Percentiles rank a stretch among this genome's conserved stretches.
phyloP scores from a whole-genome alignment of 2,329 filamentous ascomycete genomes.

The Trematosphaeria pertusa region DNA sequence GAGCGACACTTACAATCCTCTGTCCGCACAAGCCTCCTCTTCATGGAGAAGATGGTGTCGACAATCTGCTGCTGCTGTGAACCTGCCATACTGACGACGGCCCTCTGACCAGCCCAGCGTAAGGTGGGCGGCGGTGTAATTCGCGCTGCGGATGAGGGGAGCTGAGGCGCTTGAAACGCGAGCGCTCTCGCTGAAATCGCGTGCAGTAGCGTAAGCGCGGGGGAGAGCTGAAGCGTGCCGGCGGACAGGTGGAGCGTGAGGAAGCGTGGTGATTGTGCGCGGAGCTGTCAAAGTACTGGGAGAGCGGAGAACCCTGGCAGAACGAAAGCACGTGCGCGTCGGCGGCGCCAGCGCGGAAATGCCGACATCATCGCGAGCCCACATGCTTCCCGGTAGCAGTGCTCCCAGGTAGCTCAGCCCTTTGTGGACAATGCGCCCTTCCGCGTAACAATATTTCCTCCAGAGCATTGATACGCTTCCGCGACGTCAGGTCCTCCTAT shows the following conservation, averaged over 20 bases:
- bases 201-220: not conserved
- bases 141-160: no score
- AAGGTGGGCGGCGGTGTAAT: constrained; percentile 16
- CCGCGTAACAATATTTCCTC: no score
- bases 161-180: not conserved
- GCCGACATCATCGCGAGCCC: not conserved
- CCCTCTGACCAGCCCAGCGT: constrained; percentile 22
- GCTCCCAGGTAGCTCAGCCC: no score
- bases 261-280: not conserved
- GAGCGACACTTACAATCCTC: constrained; percentile 40
- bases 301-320: no score
- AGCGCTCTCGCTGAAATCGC: not conserved
- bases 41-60: constrained; percentile 50
- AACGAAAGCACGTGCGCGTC: no score
- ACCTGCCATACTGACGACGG: constrained; percentile 43
- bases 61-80: constrained; percentile 49
- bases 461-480: no score
- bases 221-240: not conserved
- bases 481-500: no score
- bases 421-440: no score
- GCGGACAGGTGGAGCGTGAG: constrained; percentile 1
- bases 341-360: not conserved
- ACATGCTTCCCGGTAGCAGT: not conserved
- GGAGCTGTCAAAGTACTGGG: not conserved
- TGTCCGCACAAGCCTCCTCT: constrained; percentile 42